Percentiles rank a stretch among this genome's conserved stretches.
Conservation (phyloP, 169 alveolate species). For the Cryptosporidium sp. region DNA sequence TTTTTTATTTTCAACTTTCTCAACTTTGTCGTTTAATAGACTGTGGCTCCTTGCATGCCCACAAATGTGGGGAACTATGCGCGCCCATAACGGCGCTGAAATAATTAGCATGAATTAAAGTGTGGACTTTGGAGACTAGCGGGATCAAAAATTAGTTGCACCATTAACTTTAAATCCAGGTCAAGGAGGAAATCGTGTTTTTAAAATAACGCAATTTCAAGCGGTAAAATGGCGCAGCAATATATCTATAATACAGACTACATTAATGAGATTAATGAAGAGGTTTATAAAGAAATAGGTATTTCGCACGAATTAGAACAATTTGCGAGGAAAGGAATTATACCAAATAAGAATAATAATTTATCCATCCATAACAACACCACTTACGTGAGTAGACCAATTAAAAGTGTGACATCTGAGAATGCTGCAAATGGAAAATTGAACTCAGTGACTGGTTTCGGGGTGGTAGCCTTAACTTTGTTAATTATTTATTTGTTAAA, state of each 20-base stretch:
- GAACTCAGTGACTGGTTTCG: constrained; percentile 14
- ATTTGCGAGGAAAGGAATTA: constrained; percentile 12
- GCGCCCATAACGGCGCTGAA: background rate
- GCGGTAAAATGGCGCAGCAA: constrained; percentile 58
- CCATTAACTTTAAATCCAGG: background rate
- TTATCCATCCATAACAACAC: background rate
- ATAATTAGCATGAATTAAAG: constrained; percentile 3
- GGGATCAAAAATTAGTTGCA: background rate
- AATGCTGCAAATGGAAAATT: background rate
- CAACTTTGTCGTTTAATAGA: constrained; percentile 3
- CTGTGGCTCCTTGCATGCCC: constrained; percentile 62
- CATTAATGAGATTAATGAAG: constrained; percentile 16
- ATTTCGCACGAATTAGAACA: background rate
- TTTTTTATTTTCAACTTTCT: background rate
- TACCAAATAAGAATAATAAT: background rate
- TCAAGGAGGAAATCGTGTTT: background rate
- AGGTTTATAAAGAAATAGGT: constrained; percentile 31
- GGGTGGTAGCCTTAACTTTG: constrained; percentile 15
- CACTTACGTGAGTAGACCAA: background rate
- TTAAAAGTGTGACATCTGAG: background rate
- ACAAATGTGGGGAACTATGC: constrained; percentile 35
- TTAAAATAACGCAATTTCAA: background rate
- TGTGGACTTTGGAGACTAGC: constrained; percentile 13
- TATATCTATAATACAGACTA: constrained; percentile 54
- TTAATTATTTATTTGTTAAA: constrained; percentile 25